A percentile compares a stretch with the other conserved stretches of the same genome.
These are phyloP conservation scores for Waltiozyma sp. DNA, from an alignment of 1,139 yeast species.

Conservation along the genomic window DNA sequence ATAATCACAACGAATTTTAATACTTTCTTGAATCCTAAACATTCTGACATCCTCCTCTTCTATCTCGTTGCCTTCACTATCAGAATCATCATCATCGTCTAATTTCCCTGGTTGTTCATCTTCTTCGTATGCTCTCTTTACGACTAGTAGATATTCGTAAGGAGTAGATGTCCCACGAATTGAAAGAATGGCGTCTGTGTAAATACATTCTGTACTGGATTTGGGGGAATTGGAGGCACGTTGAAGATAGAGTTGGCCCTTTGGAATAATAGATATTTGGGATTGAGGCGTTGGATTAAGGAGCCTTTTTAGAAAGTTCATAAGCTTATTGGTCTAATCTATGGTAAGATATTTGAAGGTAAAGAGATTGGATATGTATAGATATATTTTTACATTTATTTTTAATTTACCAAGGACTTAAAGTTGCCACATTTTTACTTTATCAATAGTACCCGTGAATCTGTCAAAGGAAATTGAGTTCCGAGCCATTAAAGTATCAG, in stretches of 20 bases:
- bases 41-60: slow-evolving; percentile 30
- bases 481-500: too few species aligned
- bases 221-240: slow-evolving; percentile 75
- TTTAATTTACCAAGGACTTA: too few species aligned
- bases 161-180: slow-evolving; percentile 61
- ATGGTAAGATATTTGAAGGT: too few species aligned
- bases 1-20: slow-evolving; percentile 37
- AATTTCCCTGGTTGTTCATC: slow-evolving; percentile 49
- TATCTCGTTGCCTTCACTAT: slow-evolving; percentile 4
- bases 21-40: slow-evolving; percentile 54
- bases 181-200: slow-evolving; percentile 67
- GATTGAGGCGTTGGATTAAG: slow-evolving; percentile 53
- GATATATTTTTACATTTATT: too few species aligned
- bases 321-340: slow-evolving; percentile 17
- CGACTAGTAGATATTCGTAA: slow-evolving; percentile 58
- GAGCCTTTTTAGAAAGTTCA: slow-evolving; percentile 73
- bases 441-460: too few species aligned
- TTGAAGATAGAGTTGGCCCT: slow-evolving; percentile 68
- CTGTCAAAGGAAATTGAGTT: too few species aligned
- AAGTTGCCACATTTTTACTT: too few species aligned
- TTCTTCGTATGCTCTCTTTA: slow-evolving; percentile 59
- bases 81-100: slow-evolving; percentile 46
- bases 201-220: slow-evolving; percentile 77
- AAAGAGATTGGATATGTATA: too few species aligned
- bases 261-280: slow-evolving; percentile 62